These are phyloP conservation scores for Trichocladium uniseriatum DNA, from an alignment of 495 filamentous ascomycete genomes.

Conservation along the genomic window DNA sequence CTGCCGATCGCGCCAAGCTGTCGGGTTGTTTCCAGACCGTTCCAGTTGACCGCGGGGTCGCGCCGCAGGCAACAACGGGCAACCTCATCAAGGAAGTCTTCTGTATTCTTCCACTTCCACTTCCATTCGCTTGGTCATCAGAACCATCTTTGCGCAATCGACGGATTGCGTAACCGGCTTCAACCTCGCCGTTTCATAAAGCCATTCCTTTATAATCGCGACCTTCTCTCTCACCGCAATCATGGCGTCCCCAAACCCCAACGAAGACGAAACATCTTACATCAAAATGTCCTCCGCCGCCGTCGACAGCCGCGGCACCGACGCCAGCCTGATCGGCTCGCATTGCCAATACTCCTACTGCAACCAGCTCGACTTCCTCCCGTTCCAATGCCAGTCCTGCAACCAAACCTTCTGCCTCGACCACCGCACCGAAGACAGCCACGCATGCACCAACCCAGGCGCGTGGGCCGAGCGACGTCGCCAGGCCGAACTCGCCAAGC, in stretches of 20 bases:
- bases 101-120: too few species aligned
- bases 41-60: conserved; percentile 9
- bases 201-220: conserved; percentile 7
- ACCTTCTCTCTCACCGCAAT: conserved; percentile 10
- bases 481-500: conserved; percentile 42
- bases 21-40: conserved; percentile 12
- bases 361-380: conserved; percentile 91
- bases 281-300: conserved; percentile 40
- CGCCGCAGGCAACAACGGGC: conserved; percentile 7
- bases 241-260: conserved; percentile 34
- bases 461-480: conserved; percentile 71
- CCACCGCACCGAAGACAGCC: conserved; percentile 79
- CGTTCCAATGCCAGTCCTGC: conserved; percentile 89
- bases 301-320: conserved; percentile 61
- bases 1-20: conserved; percentile 3
- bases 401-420: conserved; percentile 81
- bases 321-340: conserved; percentile 74
- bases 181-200: background rate
- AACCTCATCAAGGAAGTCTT: too few species aligned
- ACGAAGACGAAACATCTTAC: conserved; percentile 38
- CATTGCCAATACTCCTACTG: conserved; percentile 90
- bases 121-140: conserved; percentile 12
- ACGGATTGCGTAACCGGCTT: background rate
- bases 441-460: conserved; percentile 71
- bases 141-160: background rate